Base-by-base conservation (phyloP, 2,329 filamentous ascomycete genomes). In the Ceratocystiopsis minuta region DNA sequence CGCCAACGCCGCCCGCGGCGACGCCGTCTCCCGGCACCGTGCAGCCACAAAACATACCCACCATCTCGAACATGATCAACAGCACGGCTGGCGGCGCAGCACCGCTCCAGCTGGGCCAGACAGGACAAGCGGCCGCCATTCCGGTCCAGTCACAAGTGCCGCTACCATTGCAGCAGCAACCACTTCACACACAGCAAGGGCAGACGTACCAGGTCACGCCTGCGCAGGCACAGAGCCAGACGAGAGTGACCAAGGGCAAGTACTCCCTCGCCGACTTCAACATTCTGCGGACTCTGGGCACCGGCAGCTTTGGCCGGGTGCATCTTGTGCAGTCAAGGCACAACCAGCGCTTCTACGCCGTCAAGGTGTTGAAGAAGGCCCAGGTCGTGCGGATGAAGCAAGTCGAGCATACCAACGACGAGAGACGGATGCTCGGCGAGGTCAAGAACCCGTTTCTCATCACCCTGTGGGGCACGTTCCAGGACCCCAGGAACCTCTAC, bases 321-420 rank as follows among this genome's bases (percentile, higher is more conserved):
- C 90, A 98, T 58, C 68, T 98, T 46, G 90, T 96, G 41, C 90
- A 96, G 64, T 95, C 87, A 50, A 90, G 87, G 62, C 90, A 98
- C 65, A 98, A 98, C 61, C 83, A 93, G 63, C 79, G 90, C 47
- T 98, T 87, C 68, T 98, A 98, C 63, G 90, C 90, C 37, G 80
- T 98, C 62, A 98, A 98, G 66, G 90, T 98, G 50, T 66, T 98
- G 62, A 98, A 98, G 62, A 98, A 98, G 71, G 79, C 79, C 39
- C 90, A 98, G 64, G 88, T 98, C 42, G 86, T 98, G 60, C 94
- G 94, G 68, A 96, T 98, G 90, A 98, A 98, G 73, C 90, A 98
- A 63, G 86, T 98, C 46, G 90, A 98, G 63, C 90, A 98, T 64
- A 98, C 90, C 51, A 98, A 98, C 56, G 90, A 98, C 61, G 90